Evolutionary conservation across 345 rosid genomes (phyloP).

Genomic region (Citrus inodora): DNA sequence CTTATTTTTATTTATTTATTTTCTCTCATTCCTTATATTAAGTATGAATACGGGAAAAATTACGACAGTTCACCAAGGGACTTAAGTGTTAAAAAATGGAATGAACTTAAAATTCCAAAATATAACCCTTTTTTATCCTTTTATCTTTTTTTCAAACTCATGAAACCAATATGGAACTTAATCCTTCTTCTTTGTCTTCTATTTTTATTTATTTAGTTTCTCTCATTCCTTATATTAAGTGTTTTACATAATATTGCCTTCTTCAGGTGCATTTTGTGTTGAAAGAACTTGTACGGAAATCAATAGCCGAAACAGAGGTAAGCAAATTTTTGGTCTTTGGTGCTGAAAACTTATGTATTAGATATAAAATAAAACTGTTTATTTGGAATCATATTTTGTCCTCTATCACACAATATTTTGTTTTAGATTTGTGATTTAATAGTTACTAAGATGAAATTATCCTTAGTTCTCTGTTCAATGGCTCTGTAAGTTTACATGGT

Average conservation of each 20-base stretch:
- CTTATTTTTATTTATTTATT: too few relatives aligned
- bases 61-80: not conserved
- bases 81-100: not conserved
- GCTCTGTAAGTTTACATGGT: not conserved
- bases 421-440: not conserved
- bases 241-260: conserved; percentile 3
- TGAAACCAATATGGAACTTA: not conserved
- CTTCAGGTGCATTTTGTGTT: conserved; percentile 83
- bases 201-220: too few relatives aligned
- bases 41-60: not conserved
- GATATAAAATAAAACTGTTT: not conserved
- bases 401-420: not conserved
- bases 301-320: conserved; percentile 92
- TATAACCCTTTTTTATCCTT: not conserved
- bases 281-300: conserved; percentile 97
- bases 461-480: not conserved
- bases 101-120: not conserved
- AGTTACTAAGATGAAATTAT: not conserved
- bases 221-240: not conserved
- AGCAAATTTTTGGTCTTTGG: conserved; percentile 21
- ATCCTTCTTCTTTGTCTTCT: not conserved
- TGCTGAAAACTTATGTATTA: not conserved
- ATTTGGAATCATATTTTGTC: not conserved
- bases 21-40: too few relatives aligned
- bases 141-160: not conserved